phyloP scores from a whole-genome alignment of 1,139 yeast species.

The Magnusiomyces paraingens region DNA sequence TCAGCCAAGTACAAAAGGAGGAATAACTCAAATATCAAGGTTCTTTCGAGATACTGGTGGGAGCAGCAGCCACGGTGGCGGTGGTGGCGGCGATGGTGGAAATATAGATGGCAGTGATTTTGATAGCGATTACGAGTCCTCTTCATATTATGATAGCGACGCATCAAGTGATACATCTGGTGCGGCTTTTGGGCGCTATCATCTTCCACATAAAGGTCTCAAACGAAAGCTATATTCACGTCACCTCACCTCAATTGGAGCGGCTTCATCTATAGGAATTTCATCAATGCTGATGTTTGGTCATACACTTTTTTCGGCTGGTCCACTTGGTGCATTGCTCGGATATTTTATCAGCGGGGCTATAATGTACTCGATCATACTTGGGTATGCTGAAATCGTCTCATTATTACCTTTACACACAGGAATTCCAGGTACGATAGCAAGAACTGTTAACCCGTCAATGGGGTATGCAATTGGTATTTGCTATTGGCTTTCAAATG shows the following conservation, averaged over 20 bases:
- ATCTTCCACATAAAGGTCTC: conserved; percentile 13
- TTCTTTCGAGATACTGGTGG: background rate
- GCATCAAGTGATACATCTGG: conserved; percentile 9
- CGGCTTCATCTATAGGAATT: conserved; percentile 83
- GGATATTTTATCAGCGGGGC: conserved; percentile 65
- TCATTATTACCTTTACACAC: conserved; percentile 77
- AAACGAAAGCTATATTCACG: conserved; percentile 57
- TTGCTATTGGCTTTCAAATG: conserved; percentile 68
- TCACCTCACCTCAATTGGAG: conserved; percentile 73
- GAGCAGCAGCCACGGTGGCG: background rate
- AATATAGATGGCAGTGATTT: background rate
- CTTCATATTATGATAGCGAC: conserved; percentile 7
- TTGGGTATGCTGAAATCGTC: conserved; percentile 81
- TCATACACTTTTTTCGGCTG: conserved; percentile 67
- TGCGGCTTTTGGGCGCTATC: background rate
- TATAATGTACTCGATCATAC: conserved; percentile 61
- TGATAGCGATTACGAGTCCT: conserved; percentile 2
- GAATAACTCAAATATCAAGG: background rate
- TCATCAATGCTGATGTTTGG: conserved; percentile 75
- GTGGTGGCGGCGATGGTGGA: conserved; percentile 6
- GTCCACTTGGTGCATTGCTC: conserved; percentile 72
- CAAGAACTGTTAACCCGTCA: conserved; percentile 79
- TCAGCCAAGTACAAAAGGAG: conserved; percentile 4
- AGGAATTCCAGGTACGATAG: conserved; percentile 53
- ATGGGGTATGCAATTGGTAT: conserved; percentile 80